phyloP scores from a whole-genome alignment of 306 rosid species.

The Alnus rubra region DNA sequence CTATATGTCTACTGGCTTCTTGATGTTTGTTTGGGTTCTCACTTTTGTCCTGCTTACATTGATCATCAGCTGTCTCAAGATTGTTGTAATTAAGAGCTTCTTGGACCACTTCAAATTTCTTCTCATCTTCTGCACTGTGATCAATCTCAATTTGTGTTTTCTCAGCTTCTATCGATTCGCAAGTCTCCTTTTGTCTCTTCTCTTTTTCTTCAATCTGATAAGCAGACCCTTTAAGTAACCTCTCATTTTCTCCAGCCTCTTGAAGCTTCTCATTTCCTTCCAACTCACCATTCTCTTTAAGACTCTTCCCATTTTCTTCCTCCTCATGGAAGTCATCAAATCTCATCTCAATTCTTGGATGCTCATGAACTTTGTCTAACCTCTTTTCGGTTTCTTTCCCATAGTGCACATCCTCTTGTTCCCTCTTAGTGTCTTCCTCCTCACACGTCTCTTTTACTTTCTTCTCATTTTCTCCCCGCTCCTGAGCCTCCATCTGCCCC shows the following conservation, averaged over 20 bases:
- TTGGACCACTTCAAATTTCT: conserved; percentile 24
- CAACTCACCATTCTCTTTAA: conserved; percentile 30
- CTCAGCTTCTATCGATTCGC: conserved; percentile 30
- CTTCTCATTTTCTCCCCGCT: conserved; percentile 37
- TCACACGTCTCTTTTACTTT: conserved; percentile 38
- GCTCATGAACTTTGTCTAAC: conserved; percentile 32
- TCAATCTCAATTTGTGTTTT: conserved; percentile 17
- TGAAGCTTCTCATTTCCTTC: conserved; percentile 38
- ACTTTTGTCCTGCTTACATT: conserved; percentile 39
- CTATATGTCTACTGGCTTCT: conserved; percentile 32
- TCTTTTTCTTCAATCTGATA: conserved; percentile 41
- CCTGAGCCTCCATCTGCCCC: conserved; percentile 29
- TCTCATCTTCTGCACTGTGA: conserved; percentile 29
- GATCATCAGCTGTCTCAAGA: conserved; percentile 36
- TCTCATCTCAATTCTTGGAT: conserved; percentile 31
- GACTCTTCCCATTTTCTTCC: conserved; percentile 39
- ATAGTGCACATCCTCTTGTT: conserved; percentile 28
- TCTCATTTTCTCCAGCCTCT: conserved; percentile 38
- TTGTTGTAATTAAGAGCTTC: conserved; percentile 38
- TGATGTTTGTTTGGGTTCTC: conserved; percentile 33
- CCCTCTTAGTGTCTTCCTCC: conserved; percentile 43
- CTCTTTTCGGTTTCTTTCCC: conserved; percentile 38
- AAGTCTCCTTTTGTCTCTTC: conserved; percentile 28
- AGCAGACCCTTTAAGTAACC: conserved; percentile 38
- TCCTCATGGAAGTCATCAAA: conserved; percentile 33